Percentiles rank a stretch among this genome's conserved stretches.
Conservation (phyloP, 805 yeast genomes). For the Kazachstania africana region DNA sequence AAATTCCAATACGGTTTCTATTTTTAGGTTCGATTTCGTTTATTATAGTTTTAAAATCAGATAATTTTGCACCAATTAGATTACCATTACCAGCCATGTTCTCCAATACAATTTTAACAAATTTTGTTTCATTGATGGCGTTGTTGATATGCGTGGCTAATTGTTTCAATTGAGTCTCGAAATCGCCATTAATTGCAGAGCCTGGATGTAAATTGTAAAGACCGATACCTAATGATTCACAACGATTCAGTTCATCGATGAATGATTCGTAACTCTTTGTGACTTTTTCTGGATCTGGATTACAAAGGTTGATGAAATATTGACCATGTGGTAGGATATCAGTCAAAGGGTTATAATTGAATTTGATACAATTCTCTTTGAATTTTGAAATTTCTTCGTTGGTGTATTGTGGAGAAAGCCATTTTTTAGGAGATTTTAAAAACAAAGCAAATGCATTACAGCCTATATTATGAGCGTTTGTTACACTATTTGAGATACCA, state of each 20-base stretch:
- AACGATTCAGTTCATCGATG: conserved; percentile 74
- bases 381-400: conserved; percentile 59
- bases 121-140: conserved; percentile 61
- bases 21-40: conserved; percentile 65
- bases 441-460: conserved; percentile 80
- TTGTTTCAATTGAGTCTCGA: conserved; percentile 47
- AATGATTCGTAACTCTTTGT: conserved; percentile 66
- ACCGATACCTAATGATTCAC: conserved; percentile 78
- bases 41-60: conserved; percentile 68
- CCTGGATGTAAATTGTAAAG: conserved; percentile 92
- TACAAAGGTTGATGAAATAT: conserved; percentile 84
- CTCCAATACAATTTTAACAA: conserved; percentile 82
- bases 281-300: conserved; percentile 74
- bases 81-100: conserved; percentile 98
- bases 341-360: conserved; percentile 58
- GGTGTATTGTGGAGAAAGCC: conserved; percentile 75
- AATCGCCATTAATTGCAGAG: conserved; percentile 66
- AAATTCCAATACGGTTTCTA: conserved; percentile 79
- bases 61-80: conserved; percentile 69
- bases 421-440: conserved; percentile 77
- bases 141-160: conserved; percentile 71
- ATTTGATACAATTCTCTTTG: conserved; percentile 45
- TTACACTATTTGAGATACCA: conserved; percentile 60
- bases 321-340: conserved; percentile 93
- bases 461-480: conserved; percentile 43